Percentiles rank a stretch among this genome's conserved stretches.
These are phyloP conservation scores for Russula olivacea DNA, from an alignment of 768 basidiomycete species.

Conservation along the genomic window DNA sequence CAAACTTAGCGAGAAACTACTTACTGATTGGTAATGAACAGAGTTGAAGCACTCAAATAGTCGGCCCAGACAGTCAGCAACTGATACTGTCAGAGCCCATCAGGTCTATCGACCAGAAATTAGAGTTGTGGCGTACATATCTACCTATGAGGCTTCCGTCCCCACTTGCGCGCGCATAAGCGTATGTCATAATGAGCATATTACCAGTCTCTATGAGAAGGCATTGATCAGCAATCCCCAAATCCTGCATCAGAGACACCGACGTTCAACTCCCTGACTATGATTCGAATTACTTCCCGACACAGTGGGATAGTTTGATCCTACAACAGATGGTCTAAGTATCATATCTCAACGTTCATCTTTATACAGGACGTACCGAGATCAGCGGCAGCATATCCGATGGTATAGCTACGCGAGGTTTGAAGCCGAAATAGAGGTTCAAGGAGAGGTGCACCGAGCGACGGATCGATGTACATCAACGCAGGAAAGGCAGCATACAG, in stretches of 20 bases:
- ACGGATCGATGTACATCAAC: conserved; percentile 49
- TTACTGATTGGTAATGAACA: conserved; percentile 48
- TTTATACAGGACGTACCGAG: conserved; percentile 18
- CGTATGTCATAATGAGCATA: conserved; percentile 34
- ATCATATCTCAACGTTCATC: too few species aligned
- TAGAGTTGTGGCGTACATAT: conserved; percentile 19
- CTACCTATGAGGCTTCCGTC: conserved; percentile 27
- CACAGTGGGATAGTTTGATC: conserved; percentile 14
- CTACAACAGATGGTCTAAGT: not conserved
- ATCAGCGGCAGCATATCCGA: conserved; percentile 22
- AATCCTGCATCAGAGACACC: not conserved
- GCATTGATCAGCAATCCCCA: not conserved
- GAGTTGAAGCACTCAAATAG: conserved; percentile 34
- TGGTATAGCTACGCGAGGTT: conserved; percentile 17
- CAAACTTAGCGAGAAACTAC: conserved; percentile 43
- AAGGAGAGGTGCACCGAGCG: conserved; percentile 34
- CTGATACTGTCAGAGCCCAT: conserved; percentile 22
- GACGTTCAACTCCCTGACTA: conserved; percentile 17
- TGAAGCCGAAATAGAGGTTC: conserved; percentile 27
- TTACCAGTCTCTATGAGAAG: conserved; percentile 30
- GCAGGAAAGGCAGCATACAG: conserved; percentile 46
- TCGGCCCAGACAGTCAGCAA: conserved; percentile 32
- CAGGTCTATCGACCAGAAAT: not conserved
- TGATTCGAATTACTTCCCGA: not conserved
- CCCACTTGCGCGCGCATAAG: conserved; percentile 29